Percentiles rank a stretch among this genome's conserved stretches.
Conservation (phyloP, 768 basidiomycete genomes). For the Pleurotus eryngii region DNA sequence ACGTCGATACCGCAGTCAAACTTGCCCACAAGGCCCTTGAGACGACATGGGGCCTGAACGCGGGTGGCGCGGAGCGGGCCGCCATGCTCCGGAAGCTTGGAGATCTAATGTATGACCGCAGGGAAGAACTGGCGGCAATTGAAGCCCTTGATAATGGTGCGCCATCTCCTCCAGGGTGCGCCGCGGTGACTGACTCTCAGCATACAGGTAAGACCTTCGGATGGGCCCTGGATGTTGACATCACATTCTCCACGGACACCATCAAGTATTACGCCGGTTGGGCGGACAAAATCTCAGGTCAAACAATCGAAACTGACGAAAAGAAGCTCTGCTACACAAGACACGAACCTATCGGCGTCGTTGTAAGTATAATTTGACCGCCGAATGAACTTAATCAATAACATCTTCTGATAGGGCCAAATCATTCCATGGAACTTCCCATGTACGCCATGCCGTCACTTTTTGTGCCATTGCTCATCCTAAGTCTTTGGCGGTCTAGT, state of each 20-base stretch:
- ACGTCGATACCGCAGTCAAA: constrained; percentile 65
- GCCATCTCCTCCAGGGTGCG: constrained; percentile 11
- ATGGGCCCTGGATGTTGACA: constrained; percentile 45
- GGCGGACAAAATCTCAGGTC: constrained; percentile 44
- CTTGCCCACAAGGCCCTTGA: constrained; percentile 59
- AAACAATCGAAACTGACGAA: constrained; percentile 42
- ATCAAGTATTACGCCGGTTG: constrained; percentile 54
- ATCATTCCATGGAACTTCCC: constrained; percentile 67
- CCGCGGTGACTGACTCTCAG: not conserved
- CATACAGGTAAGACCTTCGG: constrained; percentile 49
- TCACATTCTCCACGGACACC: constrained; percentile 35
- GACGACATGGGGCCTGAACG: constrained; percentile 58
- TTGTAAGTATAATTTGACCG: constrained; percentile 16
- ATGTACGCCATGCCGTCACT: constrained; percentile 11
- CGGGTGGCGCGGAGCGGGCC: constrained; percentile 41
- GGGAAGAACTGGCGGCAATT: constrained; percentile 58
- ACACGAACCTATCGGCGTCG: constrained; percentile 58
- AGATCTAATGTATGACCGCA: constrained; percentile 50
- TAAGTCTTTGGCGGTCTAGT: not conserved
- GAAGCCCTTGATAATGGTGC: constrained; percentile 64
- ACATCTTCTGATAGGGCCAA: constrained; percentile 40
- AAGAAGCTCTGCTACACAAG: constrained; percentile 56
- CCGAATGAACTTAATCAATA: constrained; percentile 30
- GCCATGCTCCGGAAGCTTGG: constrained; percentile 55
- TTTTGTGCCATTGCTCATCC: too few species aligned